phyloP scores from a whole-genome alignment of 257 asterid species.

The Solanum infundibuliforme region DNA sequence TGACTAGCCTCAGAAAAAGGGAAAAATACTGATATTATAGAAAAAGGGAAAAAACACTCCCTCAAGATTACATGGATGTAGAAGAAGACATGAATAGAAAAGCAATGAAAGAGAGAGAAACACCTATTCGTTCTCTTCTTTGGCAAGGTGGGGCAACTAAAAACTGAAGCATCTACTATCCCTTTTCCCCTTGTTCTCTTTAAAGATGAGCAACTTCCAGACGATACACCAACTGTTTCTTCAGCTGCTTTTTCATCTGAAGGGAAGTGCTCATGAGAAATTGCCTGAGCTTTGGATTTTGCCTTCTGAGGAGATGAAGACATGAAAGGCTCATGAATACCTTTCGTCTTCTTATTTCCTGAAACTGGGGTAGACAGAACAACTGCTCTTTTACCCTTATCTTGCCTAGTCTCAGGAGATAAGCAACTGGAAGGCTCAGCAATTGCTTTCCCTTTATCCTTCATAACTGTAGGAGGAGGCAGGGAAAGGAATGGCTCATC shows the following conservation, averaged over 20 bases:
- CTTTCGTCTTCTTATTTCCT: background rate
- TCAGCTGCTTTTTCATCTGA: background rate
- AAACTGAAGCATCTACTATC: conserved; percentile 22
- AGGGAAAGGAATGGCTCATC: conserved; percentile 12
- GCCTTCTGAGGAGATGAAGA: background rate
- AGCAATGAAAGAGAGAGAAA: conserved; percentile 1
- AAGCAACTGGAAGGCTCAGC: conserved; percentile 8
- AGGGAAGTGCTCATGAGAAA: background rate
- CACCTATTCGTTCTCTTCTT: conserved; percentile 21
- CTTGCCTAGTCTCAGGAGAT: conserved; percentile 13
- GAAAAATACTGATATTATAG: background rate
- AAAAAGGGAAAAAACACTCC: background rate
- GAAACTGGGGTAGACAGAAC: background rate
- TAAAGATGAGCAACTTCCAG: background rate
- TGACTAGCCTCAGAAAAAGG: background rate
- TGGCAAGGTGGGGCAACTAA: conserved; percentile 51
- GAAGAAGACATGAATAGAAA: background rate
- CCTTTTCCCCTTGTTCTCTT: conserved; percentile 21
- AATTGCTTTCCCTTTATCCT: conserved; percentile 26
- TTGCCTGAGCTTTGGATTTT: background rate
- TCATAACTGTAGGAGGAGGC: conserved; percentile 12
- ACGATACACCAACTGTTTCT: conserved; percentile 1
- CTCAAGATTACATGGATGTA: background rate
- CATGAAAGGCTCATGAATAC: background rate
- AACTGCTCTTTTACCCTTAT: conserved; percentile 13